Percentiles rank a stretch among this genome's conserved stretches.
Evolutionary conservation across 352 stramenopile species (phyloP).

Genomic region (Pythium apleroticum): DNA sequence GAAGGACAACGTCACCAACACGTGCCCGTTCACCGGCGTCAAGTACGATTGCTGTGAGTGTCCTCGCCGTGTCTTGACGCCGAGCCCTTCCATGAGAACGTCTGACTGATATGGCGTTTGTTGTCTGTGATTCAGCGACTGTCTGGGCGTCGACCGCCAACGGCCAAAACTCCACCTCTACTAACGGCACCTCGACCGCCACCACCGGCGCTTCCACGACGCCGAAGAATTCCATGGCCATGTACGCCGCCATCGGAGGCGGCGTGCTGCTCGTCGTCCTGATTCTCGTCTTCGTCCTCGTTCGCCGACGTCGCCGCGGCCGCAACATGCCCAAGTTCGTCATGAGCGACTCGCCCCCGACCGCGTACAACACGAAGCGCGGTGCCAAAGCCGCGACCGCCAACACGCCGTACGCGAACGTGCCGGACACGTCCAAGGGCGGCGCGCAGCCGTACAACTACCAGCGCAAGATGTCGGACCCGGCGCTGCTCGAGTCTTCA

Average conservation of each 20-base stretch:
- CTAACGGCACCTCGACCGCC: slow-evolving; percentile 19
- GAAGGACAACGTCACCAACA: slow-evolving; percentile 62
- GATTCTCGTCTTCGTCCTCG: slow-evolving; percentile 37
- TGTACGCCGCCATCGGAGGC: slow-evolving; percentile 54
- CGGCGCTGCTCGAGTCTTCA: slow-evolving; percentile 36
- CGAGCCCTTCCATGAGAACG: neutral
- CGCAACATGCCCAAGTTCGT: slow-evolving; percentile 45
- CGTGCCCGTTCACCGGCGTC: slow-evolving; percentile 61
- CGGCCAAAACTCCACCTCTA: slow-evolving; percentile 13
- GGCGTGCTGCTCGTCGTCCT: slow-evolving; percentile 52
- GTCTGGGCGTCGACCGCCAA: slow-evolving; percentile 1
- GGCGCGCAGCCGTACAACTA: slow-evolving; percentile 23
- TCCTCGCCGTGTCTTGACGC: neutral
- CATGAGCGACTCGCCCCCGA: slow-evolving; percentile 24
- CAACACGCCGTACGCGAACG: slow-evolving; percentile 51
- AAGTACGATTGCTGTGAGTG: slow-evolving; percentile 76
- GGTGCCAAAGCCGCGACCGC: slow-evolving; percentile 27
- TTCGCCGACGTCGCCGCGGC: slow-evolving; percentile 37
- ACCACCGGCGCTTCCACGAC: slow-evolving; percentile 13
- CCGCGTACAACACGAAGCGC: slow-evolving; percentile 34
- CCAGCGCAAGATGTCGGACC: slow-evolving; percentile 40
- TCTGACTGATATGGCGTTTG: neutral
- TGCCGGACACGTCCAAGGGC: slow-evolving; percentile 52
- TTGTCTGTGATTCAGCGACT: neutral
- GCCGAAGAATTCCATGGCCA: slow-evolving; percentile 31